Evolutionary conservation across 306 rosid genomes (phyloP), one percentile per base, ranked within the genome.

Genomic region (Acacia crassicarpa): DNA sequence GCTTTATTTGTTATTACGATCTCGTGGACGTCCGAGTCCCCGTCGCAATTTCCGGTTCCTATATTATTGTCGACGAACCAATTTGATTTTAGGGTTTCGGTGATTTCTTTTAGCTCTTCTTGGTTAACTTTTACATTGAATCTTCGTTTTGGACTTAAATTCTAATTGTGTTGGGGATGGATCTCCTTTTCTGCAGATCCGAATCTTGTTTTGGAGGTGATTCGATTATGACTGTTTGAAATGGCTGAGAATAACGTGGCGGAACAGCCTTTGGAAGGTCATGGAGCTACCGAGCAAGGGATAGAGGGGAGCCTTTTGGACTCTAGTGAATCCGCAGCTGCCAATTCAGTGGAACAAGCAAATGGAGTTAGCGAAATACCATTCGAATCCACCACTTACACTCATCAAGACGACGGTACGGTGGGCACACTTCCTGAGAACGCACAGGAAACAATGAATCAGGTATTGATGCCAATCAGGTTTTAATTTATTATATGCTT

Each of bases 241-340:
- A 87, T 89, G 91, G 75, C 90, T 74, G 92, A 86, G 80, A 86
- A 82, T 74, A 82, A 62, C 69, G 86, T 44, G 19, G 80, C 78
- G 20, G 84, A 83, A 69, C 74, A 48, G 87, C 72, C 25, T 10
- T 62, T 54, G 77, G 80, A 79, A 40, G 76, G 69, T 54, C 71
- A 78, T 23, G 80, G 75, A 78, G 78, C 72, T 75, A 78, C 19
- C 43, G 58, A 79, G 35, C 77, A 72, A 63, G 69, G 23, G 53
- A 8, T 13, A 30, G 54, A 61, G 22, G 25, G 40, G 35, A 41
- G 27, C 54, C 62, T 78, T 3, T 70, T 77, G 45, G 83, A 79
- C 78, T 72, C 38, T 61, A 32, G 58, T 72, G 80, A 10, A 43
- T 48, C 14, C 43, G 3, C 6, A 43, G 20, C 54, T 41, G 48